phyloP scores from a whole-genome alignment of 2,329 filamentous ascomycete species.

The Rachicladosporium sp. region DNA sequence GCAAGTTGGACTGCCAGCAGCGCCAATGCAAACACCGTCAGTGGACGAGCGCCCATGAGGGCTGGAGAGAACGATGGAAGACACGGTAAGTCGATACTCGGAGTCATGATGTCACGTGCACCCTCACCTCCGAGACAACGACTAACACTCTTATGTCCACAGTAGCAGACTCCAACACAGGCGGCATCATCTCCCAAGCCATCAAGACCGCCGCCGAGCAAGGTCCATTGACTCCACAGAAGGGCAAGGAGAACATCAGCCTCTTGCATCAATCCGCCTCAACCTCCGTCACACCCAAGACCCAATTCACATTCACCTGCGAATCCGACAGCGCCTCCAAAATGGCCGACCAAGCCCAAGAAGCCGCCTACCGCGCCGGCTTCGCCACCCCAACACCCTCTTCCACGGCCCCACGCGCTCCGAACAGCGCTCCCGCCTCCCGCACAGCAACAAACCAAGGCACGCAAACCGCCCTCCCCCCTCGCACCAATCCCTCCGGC shows the following conservation, averaged over 20 bases:
- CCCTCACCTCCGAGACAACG: too few species aligned
- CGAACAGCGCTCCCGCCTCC: too few species aligned
- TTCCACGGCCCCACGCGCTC: too few species aligned
- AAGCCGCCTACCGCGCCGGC: conserved; percentile 8
- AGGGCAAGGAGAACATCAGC: conserved; percentile 67
- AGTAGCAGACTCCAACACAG: conserved; percentile 10
- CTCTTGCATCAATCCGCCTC: conserved; percentile 58
- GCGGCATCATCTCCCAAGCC: conserved; percentile 78
- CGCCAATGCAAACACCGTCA: conserved; percentile 22
- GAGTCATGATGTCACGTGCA: too few species aligned
- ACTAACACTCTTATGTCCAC: too few species aligned
- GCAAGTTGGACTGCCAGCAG: conserved; percentile 28
- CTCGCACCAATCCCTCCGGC: conserved; percentile 3
- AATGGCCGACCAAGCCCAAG: conserved; percentile 16
- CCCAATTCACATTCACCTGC: conserved; percentile 94
- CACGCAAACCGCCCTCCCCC: background rate
- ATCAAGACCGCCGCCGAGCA: conserved; percentile 77
- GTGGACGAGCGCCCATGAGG: too few species aligned
- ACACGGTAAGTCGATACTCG: too few species aligned
- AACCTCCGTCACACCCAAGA: conserved; percentile 49
- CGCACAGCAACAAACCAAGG: conserved; percentile 1
- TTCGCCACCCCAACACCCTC: conserved; percentile 2
- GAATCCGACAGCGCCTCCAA: conserved; percentile 76
- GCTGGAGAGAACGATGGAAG: too few species aligned
- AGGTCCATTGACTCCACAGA: conserved; percentile 40